A percentile compares a stretch with the other conserved stretches of the same genome.
phyloP scores from a whole-genome alignment of 2,329 filamentous ascomycete genomes.

The Sporothrix mexicana region DNA sequence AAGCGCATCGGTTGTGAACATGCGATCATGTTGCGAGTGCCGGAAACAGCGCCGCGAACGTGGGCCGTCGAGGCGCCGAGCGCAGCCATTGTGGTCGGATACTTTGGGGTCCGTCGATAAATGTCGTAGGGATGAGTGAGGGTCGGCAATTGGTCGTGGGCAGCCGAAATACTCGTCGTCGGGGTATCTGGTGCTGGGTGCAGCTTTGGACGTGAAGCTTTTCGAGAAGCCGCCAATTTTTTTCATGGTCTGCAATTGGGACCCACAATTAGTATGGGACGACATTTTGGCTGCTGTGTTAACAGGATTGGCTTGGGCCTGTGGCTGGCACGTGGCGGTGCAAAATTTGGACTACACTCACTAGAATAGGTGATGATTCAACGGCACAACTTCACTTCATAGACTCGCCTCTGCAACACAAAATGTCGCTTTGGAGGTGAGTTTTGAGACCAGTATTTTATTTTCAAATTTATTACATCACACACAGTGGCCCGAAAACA shows the following conservation, averaged over 20 bases:
- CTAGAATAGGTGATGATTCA: neutral
- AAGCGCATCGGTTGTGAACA: constrained; percentile 21
- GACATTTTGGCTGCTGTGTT: neutral
- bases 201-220: constrained; percentile 20
- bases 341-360: constrained; percentile 22
- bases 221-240: constrained; percentile 30
- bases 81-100: constrained; percentile 28
- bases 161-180: constrained; percentile 5
- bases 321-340: constrained; percentile 33
- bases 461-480: neutral
- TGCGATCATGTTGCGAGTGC: constrained; percentile 3
- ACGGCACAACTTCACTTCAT: neutral
- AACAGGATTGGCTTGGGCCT: neutral
- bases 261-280: constrained; percentile 3
- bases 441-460: constrained; percentile 24
- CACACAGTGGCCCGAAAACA: too few species aligned
- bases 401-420: constrained; percentile 9
- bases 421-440: constrained; percentile 43
- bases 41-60: constrained; percentile 7
- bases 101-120: too few species aligned
- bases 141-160: neutral
- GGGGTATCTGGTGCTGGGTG: neutral
- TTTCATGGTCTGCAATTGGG: constrained; percentile 19
- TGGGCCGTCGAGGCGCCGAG: constrained; percentile 31
- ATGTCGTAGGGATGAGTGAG: too few species aligned